Base-by-base conservation (phyloP, 208 protist genomes). In the Wallacemonas sp. region DNA sequence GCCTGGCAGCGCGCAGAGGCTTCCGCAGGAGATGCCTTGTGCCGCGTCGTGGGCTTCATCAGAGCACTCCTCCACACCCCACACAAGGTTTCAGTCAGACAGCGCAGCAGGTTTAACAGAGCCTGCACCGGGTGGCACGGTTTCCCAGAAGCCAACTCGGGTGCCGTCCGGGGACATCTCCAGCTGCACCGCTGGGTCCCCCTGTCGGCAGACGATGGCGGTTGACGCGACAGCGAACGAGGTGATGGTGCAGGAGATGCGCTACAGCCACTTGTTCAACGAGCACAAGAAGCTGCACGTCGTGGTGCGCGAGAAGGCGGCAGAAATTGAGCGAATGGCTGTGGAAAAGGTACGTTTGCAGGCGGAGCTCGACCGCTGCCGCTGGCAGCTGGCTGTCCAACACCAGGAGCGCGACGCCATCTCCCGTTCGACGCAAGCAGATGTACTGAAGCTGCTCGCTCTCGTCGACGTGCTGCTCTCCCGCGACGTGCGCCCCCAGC, bases 251-350 rank as follows among this genome's bases (percentile, higher is more conserved):
- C 38, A 15, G 15, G 70, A 81, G 64, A 72, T 55, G 27, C 75
- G 75, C 2, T 81, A 81, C 34, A 53, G 59, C 30, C 62, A 81
- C 54, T 66, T 81, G n/a, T 74, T 71, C 63, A 70, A 76, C 36
- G 75, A 81, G 61, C 74, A 70, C 58, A 64, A 53, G 8, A 81
- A 81, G 54, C 5, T 65, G 36, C 68, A 65, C 30, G 44, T 62
- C 9, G 38, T 73, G 47, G 69, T 70, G 27, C 28, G 55, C 28
- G 69, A 74, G 55, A 66, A 77, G 19, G 11, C 39, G 12, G 64
- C 70, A 54, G 71, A 76, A 11, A 63, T 33, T 14, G 62, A 75
- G 14, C 63, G 75, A 8, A 14, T 77, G 30, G 60, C 58, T 26
- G 61, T 60, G 1, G 66, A 77, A 49, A 47, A 63, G 14, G 19